Percentiles rank a stretch among this genome's conserved stretches.
Evolutionary conservation across 805 yeast genomes (phyloP).

Genomic region (Candida ovalis): DNA sequence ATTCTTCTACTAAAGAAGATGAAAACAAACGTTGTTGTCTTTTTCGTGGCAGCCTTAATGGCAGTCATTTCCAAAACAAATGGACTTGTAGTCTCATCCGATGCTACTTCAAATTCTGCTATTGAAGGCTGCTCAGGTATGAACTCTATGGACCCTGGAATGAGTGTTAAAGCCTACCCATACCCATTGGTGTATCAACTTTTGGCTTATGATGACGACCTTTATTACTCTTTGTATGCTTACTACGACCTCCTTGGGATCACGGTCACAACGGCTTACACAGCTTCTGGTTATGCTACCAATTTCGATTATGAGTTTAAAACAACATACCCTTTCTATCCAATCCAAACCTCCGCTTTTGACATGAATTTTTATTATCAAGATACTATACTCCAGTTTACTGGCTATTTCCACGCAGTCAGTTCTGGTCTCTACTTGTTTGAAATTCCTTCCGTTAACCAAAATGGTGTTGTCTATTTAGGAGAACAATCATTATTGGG

Average conservation of each 20-base stretch:
- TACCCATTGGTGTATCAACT: not conserved
- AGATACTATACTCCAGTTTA: slow-evolving; percentile 3
- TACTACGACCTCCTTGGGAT: not conserved
- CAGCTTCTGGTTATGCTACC: not conserved
- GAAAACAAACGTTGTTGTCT: too few relatives aligned
- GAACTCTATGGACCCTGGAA: slow-evolving; percentile 1
- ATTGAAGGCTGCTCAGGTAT: slow-evolving; percentile 3
- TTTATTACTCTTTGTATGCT: slow-evolving; percentile 3
- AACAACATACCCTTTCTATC: not conserved
- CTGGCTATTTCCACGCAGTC: slow-evolving; percentile 8
- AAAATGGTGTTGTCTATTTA: slow-evolving; percentile 2
- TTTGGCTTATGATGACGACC: not conserved
- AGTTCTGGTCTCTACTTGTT: slow-evolving; percentile 6
- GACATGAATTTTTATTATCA: slow-evolving; percentile 1
- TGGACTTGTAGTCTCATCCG: not conserved
- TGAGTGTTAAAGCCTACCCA: slow-evolving; percentile 1
- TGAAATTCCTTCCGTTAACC: not conserved
- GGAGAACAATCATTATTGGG: slow-evolving; percentile 2
- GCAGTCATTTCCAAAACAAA: not conserved
- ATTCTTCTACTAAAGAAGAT: too few relatives aligned
- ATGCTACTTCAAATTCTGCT: not conserved
- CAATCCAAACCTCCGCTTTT: not conserved
- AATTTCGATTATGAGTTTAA: not conserved
- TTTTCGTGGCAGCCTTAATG: not conserved
- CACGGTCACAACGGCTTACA: not conserved